Conservation (phyloP, 1,284 basidiomycete genomes). For the Coniferiporia sulphurascens region DNA sequence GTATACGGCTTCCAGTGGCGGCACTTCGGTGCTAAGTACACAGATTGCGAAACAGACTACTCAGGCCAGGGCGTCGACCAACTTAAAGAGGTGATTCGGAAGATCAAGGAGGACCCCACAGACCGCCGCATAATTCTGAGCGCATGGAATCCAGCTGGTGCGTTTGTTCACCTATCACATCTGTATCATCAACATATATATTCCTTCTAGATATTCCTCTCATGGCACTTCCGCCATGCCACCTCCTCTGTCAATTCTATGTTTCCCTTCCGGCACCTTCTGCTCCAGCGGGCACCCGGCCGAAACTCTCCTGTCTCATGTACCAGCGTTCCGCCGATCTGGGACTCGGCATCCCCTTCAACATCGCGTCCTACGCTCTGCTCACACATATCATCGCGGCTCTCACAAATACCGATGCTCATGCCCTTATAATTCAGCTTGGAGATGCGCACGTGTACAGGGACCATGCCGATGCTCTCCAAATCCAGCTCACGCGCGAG, state of each 20-base stretch:
- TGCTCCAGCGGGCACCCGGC: slow-evolving; percentile 46
- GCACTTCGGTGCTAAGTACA: slow-evolving; percentile 92
- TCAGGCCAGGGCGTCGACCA: slow-evolving; percentile 92
- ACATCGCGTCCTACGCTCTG: slow-evolving; percentile 96
- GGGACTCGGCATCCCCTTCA: slow-evolving; percentile 96
- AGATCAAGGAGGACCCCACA: slow-evolving; percentile 91
- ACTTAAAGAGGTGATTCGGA: slow-evolving; percentile 80
- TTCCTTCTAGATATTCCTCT: slow-evolving; percentile 67
- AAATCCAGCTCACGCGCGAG: slow-evolving; percentile 74
- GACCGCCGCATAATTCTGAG: slow-evolving; percentile 94
- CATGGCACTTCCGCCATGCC: slow-evolving; percentile 98
- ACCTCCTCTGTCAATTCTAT: slow-evolving; percentile 99
- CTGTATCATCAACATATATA: background rate
- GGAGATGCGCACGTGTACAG: slow-evolving; percentile 96
- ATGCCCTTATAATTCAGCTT: slow-evolving; percentile 89
- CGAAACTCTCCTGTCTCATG: slow-evolving; percentile 91
- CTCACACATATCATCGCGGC: slow-evolving; percentile 96
- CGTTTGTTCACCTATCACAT: slow-evolving; percentile 22
- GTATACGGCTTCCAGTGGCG: slow-evolving; percentile 99
- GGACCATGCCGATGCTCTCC: slow-evolving; percentile 86
- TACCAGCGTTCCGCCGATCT: slow-evolving; percentile 97
- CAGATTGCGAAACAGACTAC: slow-evolving; percentile 80
- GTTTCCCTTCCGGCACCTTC: slow-evolving; percentile 72
- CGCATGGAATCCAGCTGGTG: slow-evolving; percentile 97
- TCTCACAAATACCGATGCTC: slow-evolving; percentile 81